Evolutionary conservation across 441 rosid species (phyloP).

Genomic region (Breynia disticha): DNA sequence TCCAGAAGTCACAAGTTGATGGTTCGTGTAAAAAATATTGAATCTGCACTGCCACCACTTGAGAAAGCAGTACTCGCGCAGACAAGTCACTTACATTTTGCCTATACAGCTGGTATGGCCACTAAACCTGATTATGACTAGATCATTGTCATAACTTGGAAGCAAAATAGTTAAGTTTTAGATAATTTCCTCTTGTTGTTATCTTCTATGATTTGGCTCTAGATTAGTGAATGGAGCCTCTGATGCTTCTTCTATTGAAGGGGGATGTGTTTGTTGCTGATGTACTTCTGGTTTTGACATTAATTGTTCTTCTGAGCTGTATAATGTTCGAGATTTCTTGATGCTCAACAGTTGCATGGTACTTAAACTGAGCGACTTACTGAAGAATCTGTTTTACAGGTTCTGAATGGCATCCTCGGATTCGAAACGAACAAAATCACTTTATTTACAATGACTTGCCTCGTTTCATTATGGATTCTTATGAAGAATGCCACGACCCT

Average conservation of each 20-base stretch:
- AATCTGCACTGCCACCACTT: conserved; percentile 68
- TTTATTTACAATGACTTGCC: conserved; percentile 77
- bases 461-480: conserved; percentile 66
- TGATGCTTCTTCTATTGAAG: background rate
- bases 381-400: conserved; percentile 54
- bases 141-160: background rate
- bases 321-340: background rate
- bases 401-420: conserved; percentile 74
- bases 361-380: too few species aligned
- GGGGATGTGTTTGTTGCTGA: too few species aligned
- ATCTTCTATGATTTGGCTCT: background rate
- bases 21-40: conserved; percentile 59
- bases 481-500: conserved; percentile 78
- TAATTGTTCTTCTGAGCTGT: too few species aligned
- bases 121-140: background rate
- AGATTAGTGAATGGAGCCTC: too few species aligned
- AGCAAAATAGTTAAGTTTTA: too few species aligned
- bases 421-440: conserved; percentile 55
- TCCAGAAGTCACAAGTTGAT: conserved; percentile 71
- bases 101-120: conserved; percentile 82
- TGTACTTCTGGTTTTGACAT: too few species aligned
- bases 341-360: background rate
- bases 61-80: conserved; percentile 77
- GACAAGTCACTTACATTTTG: conserved; percentile 80
- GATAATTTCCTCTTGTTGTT: background rate